These are phyloP conservation scores for Sarocladium oryzae DNA, from an alignment of 2,329 filamentous ascomycete species.

Conservation along the genomic window DNA sequence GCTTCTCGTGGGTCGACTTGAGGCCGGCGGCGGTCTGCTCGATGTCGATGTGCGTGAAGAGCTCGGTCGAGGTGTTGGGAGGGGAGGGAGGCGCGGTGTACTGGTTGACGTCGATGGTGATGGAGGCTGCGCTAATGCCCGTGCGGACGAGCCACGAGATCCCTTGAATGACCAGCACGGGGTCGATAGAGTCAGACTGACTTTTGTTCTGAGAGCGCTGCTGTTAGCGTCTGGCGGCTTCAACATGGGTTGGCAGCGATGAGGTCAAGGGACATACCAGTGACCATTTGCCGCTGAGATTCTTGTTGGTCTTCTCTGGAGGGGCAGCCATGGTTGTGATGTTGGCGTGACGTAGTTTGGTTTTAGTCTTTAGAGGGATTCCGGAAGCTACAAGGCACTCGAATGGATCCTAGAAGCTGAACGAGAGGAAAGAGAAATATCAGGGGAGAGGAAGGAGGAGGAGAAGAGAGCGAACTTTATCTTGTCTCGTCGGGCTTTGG, in stretches of 20 bases:
- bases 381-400: too few species aligned
- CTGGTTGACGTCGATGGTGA: constrained; percentile 59
- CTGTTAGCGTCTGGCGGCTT: background rate
- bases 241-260: background rate
- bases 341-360: background rate
- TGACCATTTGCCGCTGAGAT: constrained; percentile 63
- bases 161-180: constrained; percentile 65
- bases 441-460: too few species aligned
- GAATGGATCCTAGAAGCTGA: too few species aligned
- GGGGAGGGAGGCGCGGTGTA: constrained; percentile 38
- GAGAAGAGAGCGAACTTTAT: too few species aligned
- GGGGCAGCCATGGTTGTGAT: constrained; percentile 62
- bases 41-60: constrained; percentile 59
- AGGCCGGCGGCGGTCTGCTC: constrained; percentile 68
- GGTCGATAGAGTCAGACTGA: constrained; percentile 62
- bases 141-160: constrained; percentile 68
- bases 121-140: constrained; percentile 59
- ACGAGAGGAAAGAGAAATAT: too few species aligned
- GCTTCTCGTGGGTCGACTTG: constrained; percentile 53
- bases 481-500: too few species aligned
- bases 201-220: constrained; percentile 60
- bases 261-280: constrained; percentile 46
- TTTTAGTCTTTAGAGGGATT: too few species aligned
- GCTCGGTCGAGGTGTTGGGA: constrained; percentile 31
- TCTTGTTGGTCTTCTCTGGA: constrained; percentile 54